Percentiles rank a stretch among this genome's conserved stretches.
Evolutionary conservation across 345 rosid genomes (phyloP).

Genomic region (Punica granatum): DNA sequence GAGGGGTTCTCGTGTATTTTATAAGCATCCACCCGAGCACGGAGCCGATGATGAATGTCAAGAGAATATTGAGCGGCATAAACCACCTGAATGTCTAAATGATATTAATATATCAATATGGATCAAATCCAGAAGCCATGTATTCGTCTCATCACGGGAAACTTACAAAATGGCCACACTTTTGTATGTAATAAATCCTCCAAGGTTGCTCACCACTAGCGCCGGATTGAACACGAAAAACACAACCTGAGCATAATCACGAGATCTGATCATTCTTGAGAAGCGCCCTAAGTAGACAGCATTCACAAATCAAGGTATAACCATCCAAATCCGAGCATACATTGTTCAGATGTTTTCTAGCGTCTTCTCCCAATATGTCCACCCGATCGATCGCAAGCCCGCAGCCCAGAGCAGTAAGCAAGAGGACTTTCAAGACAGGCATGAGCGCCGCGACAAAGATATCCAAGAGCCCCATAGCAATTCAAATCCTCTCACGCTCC

Average conservation of each 20-base stretch:
- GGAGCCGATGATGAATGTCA: conserved; percentile 27
- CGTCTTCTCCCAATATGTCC: conserved; percentile 16
- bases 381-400: conserved; percentile 24
- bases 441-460: conserved; percentile 25
- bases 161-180: conserved; percentile 26
- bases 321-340: conserved; percentile 1
- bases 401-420: conserved; percentile 21
- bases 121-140: too few relatives aligned
- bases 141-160: neutral
- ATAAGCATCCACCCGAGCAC: conserved; percentile 31
- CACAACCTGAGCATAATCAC: conserved; percentile 16
- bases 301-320: too few relatives aligned
- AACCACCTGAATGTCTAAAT: conserved; percentile 32
- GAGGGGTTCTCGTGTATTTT: conserved; percentile 27
- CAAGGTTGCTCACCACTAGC: conserved; percentile 27
- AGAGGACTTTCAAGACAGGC: conserved; percentile 29
- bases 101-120: too few relatives aligned
- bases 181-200: conserved; percentile 25
- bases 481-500: neutral
- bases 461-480: conserved; percentile 17
- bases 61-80: conserved; percentile 40
- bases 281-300: too few relatives aligned
- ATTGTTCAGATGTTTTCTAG: conserved; percentile 17
- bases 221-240: conserved; percentile 34
- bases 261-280: neutral